Percentiles rank a stretch among this genome's conserved stretches.
These are phyloP conservation scores for Sugiyamaella marilandica DNA, from an alignment of 805 yeast species.

Conservation along the genomic window DNA sequence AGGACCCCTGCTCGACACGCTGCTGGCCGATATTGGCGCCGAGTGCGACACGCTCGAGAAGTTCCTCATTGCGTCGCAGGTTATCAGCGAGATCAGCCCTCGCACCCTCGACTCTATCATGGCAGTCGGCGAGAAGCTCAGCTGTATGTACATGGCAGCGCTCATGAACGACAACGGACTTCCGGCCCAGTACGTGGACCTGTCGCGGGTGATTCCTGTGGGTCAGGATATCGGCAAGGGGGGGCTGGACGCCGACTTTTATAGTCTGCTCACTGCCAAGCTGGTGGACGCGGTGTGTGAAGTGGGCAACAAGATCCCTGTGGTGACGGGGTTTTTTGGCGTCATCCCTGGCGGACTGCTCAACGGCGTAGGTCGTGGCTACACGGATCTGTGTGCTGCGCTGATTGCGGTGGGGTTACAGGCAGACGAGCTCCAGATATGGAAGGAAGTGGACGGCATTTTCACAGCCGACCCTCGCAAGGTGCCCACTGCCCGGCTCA, in stretches of 20 bases:
- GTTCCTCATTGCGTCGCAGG: constrained; percentile 77
- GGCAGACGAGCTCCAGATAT: constrained; percentile 93
- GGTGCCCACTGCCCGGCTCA: constrained; percentile 80
- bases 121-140: constrained; percentile 90
- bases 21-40: constrained; percentile 53
- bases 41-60: constrained; percentile 68
- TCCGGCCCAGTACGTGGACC: constrained; percentile 71
- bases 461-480: constrained; percentile 98
- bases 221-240: constrained; percentile 46
- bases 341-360: constrained; percentile 92
- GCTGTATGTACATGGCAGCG: constrained; percentile 85
- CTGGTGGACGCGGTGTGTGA: constrained; percentile 45
- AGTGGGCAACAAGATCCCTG: constrained; percentile 58
- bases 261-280: constrained; percentile 44
- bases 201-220: constrained; percentile 65
- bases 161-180: constrained; percentile 79
- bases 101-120: constrained; percentile 85
- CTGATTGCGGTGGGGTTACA: constrained; percentile 85
- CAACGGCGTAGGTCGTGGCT: constrained; percentile 93
- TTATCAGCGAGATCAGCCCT: constrained; percentile 86
- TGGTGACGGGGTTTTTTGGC: constrained; percentile 94
- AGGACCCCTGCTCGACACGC: constrained; percentile 44
- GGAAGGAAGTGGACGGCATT: constrained; percentile 99
- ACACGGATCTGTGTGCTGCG: constrained; percentile 97
- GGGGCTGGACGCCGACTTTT: constrained; percentile 64